Conservation (phyloP, 306 rosid species). For the Hylodesmum podocarpum region DNA sequence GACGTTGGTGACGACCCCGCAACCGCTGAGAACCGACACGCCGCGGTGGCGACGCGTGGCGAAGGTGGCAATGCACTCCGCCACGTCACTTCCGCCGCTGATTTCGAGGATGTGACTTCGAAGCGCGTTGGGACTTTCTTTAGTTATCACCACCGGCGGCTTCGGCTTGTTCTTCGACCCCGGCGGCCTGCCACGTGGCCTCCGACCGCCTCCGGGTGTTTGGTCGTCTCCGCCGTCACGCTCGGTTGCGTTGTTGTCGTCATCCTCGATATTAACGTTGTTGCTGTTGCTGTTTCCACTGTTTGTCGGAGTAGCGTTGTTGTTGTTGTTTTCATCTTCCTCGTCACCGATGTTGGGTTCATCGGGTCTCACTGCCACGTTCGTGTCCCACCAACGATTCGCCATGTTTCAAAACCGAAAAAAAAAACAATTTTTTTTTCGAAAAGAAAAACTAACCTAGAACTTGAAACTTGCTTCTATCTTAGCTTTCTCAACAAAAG, state of each 20-base stretch:
- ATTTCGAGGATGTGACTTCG: slow-evolving; percentile 78
- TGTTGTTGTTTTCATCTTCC: too few relatives aligned
- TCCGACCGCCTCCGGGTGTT: slow-evolving; percentile 29
- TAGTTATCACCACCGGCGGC: slow-evolving; percentile 67
- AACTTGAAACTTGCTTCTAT: not conserved
- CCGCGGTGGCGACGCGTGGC: slow-evolving; percentile 82
- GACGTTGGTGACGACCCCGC: slow-evolving; percentile 67
- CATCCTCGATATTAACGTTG: slow-evolving; percentile 43
- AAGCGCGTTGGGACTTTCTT: slow-evolving; percentile 75
- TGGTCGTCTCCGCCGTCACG: slow-evolving; percentile 18
- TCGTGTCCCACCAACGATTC: slow-evolving; percentile 82
- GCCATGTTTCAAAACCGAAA: slow-evolving; percentile 44
- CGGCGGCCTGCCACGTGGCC: slow-evolving; percentile 82
- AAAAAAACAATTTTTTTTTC: not conserved
- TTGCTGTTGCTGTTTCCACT: slow-evolving; percentile 12
- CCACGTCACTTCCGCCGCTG: slow-evolving; percentile 64
- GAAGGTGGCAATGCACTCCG: slow-evolving; percentile 57
- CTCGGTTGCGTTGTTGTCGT: slow-evolving; percentile 37
- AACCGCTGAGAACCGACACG: slow-evolving; percentile 72
- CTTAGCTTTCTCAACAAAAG: too few relatives aligned
- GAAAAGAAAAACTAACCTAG: too few relatives aligned
- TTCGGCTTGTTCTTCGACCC: slow-evolving; percentile 85
- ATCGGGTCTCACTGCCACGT: slow-evolving; percentile 43
- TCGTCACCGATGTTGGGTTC: not conserved
- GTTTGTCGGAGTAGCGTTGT: slow-evolving; percentile 41